Conservation (phyloP, 805 yeast genomes). For the Candida montana region DNA sequence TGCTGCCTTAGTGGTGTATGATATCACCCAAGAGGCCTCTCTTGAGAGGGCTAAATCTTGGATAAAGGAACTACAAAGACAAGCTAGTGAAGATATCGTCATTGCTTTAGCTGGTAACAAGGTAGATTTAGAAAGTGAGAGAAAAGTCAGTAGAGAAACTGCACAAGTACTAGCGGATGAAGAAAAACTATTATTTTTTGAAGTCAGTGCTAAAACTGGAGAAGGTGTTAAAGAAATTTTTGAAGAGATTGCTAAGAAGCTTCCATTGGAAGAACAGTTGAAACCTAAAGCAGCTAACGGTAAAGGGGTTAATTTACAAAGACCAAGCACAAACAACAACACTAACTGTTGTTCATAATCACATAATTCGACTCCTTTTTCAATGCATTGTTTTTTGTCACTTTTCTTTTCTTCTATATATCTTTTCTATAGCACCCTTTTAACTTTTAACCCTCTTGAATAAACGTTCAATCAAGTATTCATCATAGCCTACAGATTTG, state of each 20-base stretch:
- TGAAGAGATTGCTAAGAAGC: conserved; percentile 42
- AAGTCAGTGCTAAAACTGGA: conserved; percentile 58
- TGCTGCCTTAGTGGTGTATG: conserved; percentile 75
- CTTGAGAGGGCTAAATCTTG: conserved; percentile 66
- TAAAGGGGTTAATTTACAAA: conserved; percentile 32
- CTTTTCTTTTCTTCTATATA: not conserved
- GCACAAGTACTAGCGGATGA: conserved; percentile 55
- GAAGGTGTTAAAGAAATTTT: conserved; percentile 43
- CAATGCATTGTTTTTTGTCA: not conserved
- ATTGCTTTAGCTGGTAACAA: conserved; percentile 79
- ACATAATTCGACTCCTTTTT: not conserved
- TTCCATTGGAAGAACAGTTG: conserved; percentile 28
- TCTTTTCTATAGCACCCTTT: not conserved
- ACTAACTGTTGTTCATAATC: conserved; percentile 34
- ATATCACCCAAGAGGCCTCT: conserved; percentile 61
- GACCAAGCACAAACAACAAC: conserved; percentile 39
- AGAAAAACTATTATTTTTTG: conserved; percentile 43
- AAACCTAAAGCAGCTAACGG: conserved; percentile 17
- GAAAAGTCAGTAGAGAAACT: conserved; percentile 38
- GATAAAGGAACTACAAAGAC: conserved; percentile 71
- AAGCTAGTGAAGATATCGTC: conserved; percentile 55
- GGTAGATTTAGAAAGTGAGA: conserved; percentile 48
- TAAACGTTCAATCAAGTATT: no score
- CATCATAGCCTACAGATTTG: no score
- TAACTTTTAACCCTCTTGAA: not conserved